Percentiles rank a stretch among this genome's conserved stretches.
Conservation (phyloP, 768 basidiomycete genomes). For the Naematelia encephala region DNA sequence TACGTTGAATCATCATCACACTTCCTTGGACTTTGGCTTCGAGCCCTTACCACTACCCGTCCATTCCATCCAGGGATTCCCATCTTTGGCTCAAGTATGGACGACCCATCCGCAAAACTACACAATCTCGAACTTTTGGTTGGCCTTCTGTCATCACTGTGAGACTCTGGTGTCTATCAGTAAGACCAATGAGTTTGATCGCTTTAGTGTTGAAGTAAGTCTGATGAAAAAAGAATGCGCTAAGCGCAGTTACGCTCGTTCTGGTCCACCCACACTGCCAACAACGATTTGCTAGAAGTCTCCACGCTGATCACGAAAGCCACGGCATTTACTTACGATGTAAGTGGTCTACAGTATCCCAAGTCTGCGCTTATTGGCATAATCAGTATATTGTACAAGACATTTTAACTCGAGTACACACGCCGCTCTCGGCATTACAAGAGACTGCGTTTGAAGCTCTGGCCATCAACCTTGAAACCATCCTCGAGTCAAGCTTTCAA, state of each 20-base stretch:
- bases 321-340: constrained; percentile 86
- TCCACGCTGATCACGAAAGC: constrained; percentile 85
- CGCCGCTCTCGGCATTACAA: not conserved
- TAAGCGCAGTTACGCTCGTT: constrained; percentile 62
- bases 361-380: not conserved
- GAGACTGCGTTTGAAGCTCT: constrained; percentile 16
- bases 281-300: constrained; percentile 78
- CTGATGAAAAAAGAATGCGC: not conserved
- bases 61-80: constrained; percentile 68
- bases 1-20: constrained; percentile 18
- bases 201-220: constrained; percentile 71
- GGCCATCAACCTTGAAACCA: constrained; percentile 21
- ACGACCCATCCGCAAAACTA: not conserved
- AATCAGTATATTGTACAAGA: constrained; percentile 26
- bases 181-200: constrained; percentile 74
- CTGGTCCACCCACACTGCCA: constrained; percentile 64
- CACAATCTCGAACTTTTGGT: constrained; percentile 58
- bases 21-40: constrained; percentile 55
- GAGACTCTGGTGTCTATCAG: constrained; percentile 76
- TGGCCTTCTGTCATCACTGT: constrained; percentile 86
- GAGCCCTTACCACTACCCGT: constrained; percentile 48
- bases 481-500: constrained; percentile 16
- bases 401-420: constrained; percentile 12
- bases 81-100: not conserved
- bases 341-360: constrained; percentile 54